Conservation (phyloP, 805 yeast species). For the Pichia eremophila region DNA sequence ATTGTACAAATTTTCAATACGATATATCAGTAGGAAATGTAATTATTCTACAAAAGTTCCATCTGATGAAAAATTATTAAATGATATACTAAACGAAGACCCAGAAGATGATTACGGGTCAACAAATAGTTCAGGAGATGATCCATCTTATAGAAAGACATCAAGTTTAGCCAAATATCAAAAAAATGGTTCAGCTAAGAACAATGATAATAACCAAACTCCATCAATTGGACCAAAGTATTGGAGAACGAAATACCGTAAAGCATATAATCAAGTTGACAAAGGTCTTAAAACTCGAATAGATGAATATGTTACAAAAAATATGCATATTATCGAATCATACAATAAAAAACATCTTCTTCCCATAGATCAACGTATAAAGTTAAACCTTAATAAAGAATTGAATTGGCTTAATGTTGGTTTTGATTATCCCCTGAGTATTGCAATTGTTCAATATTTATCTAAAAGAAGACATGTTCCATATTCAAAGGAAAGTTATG, state of each 20-base stretch:
- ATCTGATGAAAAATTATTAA: slow-evolving; percentile 12
- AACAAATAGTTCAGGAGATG: background rate
- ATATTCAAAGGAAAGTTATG: background rate
- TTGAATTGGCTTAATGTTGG: slow-evolving; percentile 16
- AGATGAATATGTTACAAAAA: slow-evolving; percentile 15
- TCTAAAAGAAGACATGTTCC: background rate
- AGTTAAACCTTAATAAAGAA: slow-evolving; percentile 12
- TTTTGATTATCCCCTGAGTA: slow-evolving; percentile 8
- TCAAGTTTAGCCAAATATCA: background rate
- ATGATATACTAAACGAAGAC: slow-evolving; percentile 8
- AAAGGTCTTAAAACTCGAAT: slow-evolving; percentile 13
- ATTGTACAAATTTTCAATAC: background rate
- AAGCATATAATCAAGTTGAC: slow-evolving; percentile 14
- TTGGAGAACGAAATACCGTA: slow-evolving; percentile 15
- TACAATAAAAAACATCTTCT: slow-evolving; percentile 16
- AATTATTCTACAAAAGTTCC: slow-evolving; percentile 1
- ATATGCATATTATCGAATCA: slow-evolving; percentile 18
- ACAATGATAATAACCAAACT: background rate
- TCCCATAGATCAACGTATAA: slow-evolving; percentile 17
- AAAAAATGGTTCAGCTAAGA: background rate
- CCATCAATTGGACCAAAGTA: slow-evolving; percentile 12
- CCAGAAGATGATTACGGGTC: background rate
- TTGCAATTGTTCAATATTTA: slow-evolving; percentile 12
- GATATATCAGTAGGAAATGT: background rate
- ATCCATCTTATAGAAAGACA: background rate